Conservation (phyloP, 768 basidiomycete species). For the Mycena vitilis region DNA sequence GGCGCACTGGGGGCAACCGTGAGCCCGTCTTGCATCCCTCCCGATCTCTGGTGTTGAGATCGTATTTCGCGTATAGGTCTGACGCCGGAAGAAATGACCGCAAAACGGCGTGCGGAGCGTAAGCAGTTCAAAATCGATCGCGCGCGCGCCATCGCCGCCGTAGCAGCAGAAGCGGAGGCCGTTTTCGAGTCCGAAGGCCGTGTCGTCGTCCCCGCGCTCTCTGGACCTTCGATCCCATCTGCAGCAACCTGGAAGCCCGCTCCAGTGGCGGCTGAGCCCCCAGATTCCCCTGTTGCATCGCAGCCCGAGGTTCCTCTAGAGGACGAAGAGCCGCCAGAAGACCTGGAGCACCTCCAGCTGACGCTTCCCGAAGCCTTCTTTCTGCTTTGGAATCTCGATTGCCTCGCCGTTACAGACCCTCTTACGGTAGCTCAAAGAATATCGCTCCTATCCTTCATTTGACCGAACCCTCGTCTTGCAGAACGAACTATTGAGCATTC, state of each 20-base stretch:
- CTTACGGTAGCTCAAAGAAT: constrained; percentile 62
- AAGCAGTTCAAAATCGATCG: constrained; percentile 94
- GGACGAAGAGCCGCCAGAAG: constrained; percentile 68
- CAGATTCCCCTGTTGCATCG: constrained; percentile 40
- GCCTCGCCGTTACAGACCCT: constrained; percentile 76
- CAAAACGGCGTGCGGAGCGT: constrained; percentile 86
- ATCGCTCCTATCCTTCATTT: constrained; percentile 6
- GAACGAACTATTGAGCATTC: constrained; percentile 65
- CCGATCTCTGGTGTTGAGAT: neutral
- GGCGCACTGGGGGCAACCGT: constrained; percentile 71
- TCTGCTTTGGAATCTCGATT: constrained; percentile 85
- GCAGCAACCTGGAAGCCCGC: constrained; percentile 83
- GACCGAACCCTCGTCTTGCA: constrained; percentile 40
- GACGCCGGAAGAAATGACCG: constrained; percentile 93
- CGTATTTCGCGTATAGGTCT: constrained; percentile 56
- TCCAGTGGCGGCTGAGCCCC: constrained; percentile 44
- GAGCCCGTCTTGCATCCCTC: constrained; percentile 40
- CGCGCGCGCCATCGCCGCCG: constrained; percentile 86
- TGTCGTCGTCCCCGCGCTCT: constrained; percentile 68
- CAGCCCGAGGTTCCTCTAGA: constrained; percentile 50
- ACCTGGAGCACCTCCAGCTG: constrained; percentile 92
- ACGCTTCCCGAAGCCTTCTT: constrained; percentile 93
- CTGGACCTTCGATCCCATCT: constrained; percentile 75
- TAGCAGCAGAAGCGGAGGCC: constrained; percentile 82
- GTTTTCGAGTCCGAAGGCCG: constrained; percentile 79